phyloP scores from a whole-genome alignment of 371 early-diverging fungal species.

The Mortierella polycephala region DNA sequence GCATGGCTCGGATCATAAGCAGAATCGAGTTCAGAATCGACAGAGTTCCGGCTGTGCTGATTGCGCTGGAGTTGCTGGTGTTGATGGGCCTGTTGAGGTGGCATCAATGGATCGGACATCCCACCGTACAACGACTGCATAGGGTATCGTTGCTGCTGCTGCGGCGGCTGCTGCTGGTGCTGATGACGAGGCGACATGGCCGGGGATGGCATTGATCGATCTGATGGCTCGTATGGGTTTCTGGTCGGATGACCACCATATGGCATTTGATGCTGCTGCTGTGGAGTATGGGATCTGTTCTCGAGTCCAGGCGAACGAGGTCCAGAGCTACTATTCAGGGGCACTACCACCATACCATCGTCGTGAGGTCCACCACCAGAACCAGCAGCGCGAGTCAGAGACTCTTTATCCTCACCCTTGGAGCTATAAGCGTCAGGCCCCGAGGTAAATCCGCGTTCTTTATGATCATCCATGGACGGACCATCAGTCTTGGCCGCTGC shows the following conservation, averaged over 20 bases:
- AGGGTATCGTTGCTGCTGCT: slow-evolving; percentile 22
- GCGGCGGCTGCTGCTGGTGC: slow-evolving; percentile 4
- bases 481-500: slow-evolving; percentile 7
- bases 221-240: too few relatives aligned
- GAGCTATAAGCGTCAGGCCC: slow-evolving; percentile 7
- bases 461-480: slow-evolving; percentile 17
- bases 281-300: neutral
- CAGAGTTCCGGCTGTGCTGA: slow-evolving; percentile 24
- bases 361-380: slow-evolving; percentile 24
- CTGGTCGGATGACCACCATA: too few relatives aligned
- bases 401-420: slow-evolving; percentile 32
- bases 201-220: neutral
- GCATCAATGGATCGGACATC: slow-evolving; percentile 9
- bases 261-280: slow-evolving; percentile 7
- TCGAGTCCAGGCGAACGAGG: slow-evolving; percentile 14
- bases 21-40: slow-evolving; percentile 43
- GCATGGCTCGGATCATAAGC: slow-evolving; percentile 39
- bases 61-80: slow-evolving; percentile 9
- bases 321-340: slow-evolving; percentile 11
- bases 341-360: slow-evolving; percentile 20
- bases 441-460: slow-evolving; percentile 22
- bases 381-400: slow-evolving; percentile 25
- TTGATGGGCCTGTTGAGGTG: slow-evolving; percentile 6
- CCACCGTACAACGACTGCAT: slow-evolving; percentile 7
- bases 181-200: slow-evolving; percentile 1